phyloP scores from a whole-genome alignment of 192 early-diverging fungal species.

The Backusella mclennaniae region DNA sequence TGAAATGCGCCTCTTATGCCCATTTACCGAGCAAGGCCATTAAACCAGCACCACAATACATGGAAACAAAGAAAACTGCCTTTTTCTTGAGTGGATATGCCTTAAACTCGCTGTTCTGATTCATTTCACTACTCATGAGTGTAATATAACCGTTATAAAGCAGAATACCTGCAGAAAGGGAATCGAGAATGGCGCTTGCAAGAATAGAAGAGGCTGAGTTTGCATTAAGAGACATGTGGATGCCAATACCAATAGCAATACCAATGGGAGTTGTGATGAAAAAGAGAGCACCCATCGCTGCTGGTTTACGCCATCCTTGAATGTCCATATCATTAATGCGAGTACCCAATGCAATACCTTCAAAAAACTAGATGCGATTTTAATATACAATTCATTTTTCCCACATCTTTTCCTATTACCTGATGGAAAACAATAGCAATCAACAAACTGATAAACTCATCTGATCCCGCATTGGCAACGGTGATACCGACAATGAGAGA shows the following conservation, averaged over 20 bases:
- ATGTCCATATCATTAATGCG: constrained; percentile 60
- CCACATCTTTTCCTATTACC: constrained; percentile 30
- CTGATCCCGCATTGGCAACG: constrained; percentile 55
- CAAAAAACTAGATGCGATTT: constrained; percentile 14
- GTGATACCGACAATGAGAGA: constrained; percentile 78
- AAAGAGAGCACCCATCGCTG: constrained; percentile 59
- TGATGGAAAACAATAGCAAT: constrained; percentile 75
- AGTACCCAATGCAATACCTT: constrained; percentile 75
- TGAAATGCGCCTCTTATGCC: constrained; percentile 18
- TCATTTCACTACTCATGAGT: constrained; percentile 71
- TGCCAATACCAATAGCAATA: constrained; percentile 74
- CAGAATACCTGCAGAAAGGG: constrained; percentile 79
- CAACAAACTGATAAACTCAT: constrained; percentile 58
- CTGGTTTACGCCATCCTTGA: constrained; percentile 38
- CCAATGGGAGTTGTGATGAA: constrained; percentile 83
- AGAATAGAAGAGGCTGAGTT: constrained; percentile 52
- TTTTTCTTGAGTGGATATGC: constrained; percentile 32
- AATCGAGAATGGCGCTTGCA: constrained; percentile 75
- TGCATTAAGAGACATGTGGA: constrained; percentile 59
- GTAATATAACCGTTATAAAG: constrained; percentile 77
- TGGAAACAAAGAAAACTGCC: constrained; percentile 48
- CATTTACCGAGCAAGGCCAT: constrained; percentile 77
- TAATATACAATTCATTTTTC: too few species aligned
- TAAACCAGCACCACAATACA: constrained; percentile 69
- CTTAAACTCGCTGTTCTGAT: constrained; percentile 48